Base-by-base conservation (phyloP, 768 basidiomycete genomes). In the Auriscalpium microsporum region DNA sequence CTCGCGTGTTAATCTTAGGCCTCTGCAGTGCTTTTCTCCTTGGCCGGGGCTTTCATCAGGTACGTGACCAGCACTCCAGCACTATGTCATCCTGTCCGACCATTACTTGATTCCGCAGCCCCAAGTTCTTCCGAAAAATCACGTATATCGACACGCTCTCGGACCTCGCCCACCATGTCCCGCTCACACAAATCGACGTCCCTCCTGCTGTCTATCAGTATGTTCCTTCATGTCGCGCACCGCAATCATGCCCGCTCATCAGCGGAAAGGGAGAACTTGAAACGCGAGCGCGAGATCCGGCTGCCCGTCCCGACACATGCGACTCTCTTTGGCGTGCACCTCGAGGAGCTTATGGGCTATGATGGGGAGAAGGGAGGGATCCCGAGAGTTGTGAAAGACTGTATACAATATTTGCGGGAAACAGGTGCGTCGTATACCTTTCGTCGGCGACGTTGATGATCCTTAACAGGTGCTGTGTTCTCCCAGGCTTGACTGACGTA, bases 41-140 rank as follows among this genome's bases (percentile, higher is more conserved):
- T 93, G 48, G 90, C 90, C 34, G 89, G 90, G 2, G 87, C 90
- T 42, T 84, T 92, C 58, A 90, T 94, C 64, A 91, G 87, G 86
- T 87, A 56, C n/a, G 70, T 52, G 17, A 37, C 21, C 11, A n/a
- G 53, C 21, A 17, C 17, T 35, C 28, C 28, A 28, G 28, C 28
- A 28, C 28, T 28, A 28, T 28, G 28, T 28, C 34, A 28, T 35
- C 8, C 23, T 19, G 28, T 28, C 28, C 28, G 28, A 28, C 28
- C 28, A 7, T 28, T 28, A 33, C 48, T 38, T 52, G 35, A 55
- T 35, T n/a, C 19, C 53, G 19, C 49, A 90, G 89, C 62, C 91
- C 91, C 13, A 94, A 94, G 68, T 93, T 94, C 73, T 92, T 90
- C 68, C 83, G 84, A 63, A 94, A 94, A 72, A 75, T 94, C 61